phyloP scores from a whole-genome alignment of 495 filamentous ascomycete genomes.

The Cladorrhinum samala region DNA sequence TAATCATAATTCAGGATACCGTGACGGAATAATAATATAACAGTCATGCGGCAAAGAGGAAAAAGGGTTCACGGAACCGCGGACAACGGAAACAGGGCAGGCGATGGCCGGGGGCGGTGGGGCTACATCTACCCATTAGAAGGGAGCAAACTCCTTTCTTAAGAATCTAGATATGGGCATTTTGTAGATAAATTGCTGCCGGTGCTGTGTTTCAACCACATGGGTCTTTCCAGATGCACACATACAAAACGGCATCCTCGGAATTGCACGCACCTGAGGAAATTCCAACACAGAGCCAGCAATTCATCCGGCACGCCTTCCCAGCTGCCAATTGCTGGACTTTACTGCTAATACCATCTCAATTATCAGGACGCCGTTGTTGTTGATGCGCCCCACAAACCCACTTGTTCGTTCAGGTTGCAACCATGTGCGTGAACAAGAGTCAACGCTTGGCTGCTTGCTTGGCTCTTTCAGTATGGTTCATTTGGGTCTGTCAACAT shows the following conservation, averaged over 20 bases:
- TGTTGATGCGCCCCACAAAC: neutral
- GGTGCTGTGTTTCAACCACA: too few relatives aligned
- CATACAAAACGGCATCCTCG: neutral
- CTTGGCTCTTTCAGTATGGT: too few relatives aligned
- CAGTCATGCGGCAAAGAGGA: neutral
- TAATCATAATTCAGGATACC: neutral
- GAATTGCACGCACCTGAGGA: neutral
- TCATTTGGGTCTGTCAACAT: too few relatives aligned
- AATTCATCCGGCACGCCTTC: slow-evolving; percentile 8
- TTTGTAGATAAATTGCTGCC: slow-evolving; percentile 27
- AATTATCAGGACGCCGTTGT: neutral
- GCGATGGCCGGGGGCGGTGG: neutral
- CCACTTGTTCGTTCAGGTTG: neutral
- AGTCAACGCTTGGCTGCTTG: too few relatives aligned
- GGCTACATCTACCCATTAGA: slow-evolving; percentile 34
- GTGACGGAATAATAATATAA: neutral
- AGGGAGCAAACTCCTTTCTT: slow-evolving; percentile 36
- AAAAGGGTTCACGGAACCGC: slow-evolving; percentile 1
- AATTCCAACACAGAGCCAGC: slow-evolving; percentile 2
- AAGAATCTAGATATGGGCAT: slow-evolving; percentile 30
- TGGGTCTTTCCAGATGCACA: slow-evolving; percentile 2
- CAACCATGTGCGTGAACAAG: slow-evolving; percentile 14
- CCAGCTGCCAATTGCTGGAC: neutral
- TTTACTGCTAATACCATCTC: neutral
- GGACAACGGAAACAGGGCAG: slow-evolving; percentile 1